These are phyloP conservation scores for Xylariomycetidae sp. DNA, from an alignment of 2,329 filamentous ascomycete genomes.

Conservation along the genomic window DNA sequence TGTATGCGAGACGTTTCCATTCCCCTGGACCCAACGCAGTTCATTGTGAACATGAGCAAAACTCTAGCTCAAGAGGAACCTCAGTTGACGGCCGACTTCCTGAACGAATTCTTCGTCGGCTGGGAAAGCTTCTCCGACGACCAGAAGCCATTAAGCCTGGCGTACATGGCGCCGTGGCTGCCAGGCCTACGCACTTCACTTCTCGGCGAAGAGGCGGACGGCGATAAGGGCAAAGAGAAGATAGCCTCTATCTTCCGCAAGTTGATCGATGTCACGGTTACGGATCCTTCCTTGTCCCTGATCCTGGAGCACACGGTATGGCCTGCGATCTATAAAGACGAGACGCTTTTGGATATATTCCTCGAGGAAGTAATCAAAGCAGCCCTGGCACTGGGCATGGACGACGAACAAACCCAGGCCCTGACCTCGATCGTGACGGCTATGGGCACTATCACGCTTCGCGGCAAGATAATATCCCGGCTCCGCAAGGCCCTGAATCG, in stretches of 20 bases:
- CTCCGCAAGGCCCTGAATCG: slow-evolving; percentile 62
- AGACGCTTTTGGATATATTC: slow-evolving; percentile 60
- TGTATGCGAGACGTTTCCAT: slow-evolving; percentile 50
- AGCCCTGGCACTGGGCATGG: slow-evolving; percentile 50
- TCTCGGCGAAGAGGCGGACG: slow-evolving; percentile 52
- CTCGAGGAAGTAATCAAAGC: slow-evolving; percentile 61
- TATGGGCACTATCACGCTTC: slow-evolving; percentile 58
- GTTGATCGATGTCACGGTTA: slow-evolving; percentile 58
- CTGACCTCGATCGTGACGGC: slow-evolving; percentile 57
- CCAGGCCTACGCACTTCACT: slow-evolving; percentile 54
- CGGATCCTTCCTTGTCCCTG: slow-evolving; percentile 53
- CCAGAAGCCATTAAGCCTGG: slow-evolving; percentile 59
- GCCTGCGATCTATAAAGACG: slow-evolving; percentile 59
- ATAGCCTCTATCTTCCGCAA: slow-evolving; percentile 59
- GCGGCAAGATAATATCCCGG: slow-evolving; percentile 59
- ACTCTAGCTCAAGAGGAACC: slow-evolving; percentile 58
- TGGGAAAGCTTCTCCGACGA: slow-evolving; percentile 65
- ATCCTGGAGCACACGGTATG: slow-evolving; percentile 61
- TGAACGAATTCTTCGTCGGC: slow-evolving; percentile 68
- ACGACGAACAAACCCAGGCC: slow-evolving; percentile 54
- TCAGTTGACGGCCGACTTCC: slow-evolving; percentile 61
- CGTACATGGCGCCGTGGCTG: slow-evolving; percentile 67
- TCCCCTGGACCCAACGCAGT: slow-evolving; percentile 55
- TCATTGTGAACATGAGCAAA: slow-evolving; percentile 61
- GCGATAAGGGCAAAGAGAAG: slow-evolving; percentile 61